Evolutionary conservation across 257 asterid genomes (phyloP), one percentile per base, ranked within the genome.

Genomic region (Salvia rosmarinus): DNA sequence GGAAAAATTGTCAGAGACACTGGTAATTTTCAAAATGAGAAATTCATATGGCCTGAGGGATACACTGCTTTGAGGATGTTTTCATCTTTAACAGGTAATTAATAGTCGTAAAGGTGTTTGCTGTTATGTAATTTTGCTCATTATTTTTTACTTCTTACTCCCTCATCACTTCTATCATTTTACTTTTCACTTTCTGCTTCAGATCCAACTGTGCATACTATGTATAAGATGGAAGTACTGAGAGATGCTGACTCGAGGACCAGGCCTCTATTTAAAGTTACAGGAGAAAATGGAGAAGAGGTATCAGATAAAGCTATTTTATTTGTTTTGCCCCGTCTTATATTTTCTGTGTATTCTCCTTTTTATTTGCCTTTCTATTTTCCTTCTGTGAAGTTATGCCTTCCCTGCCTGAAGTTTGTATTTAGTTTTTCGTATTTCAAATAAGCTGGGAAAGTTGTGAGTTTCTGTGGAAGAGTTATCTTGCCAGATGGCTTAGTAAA

Each of bases 41-140:
- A 70, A 77, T 88, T 47, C 79, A 85, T 85, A 62, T 92, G 96
- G 96, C 96, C 97, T 2, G 98, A 85, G 72, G 98, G 98, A 28
- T 92, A 92, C 79, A 87, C 90, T 59, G 98, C 92, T 40, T 79
- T 81, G 82, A 84, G 97, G 79, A 85, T 67, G 83, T 92, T 81
- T 78, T 73, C 77, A 57, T 89, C 97, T 11, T 66, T 85, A 59
- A 71, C 80, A 79, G 96, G 97, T 91, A 77, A 50, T 74, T 61
- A 75, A 42, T 60, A 67, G 57, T 63, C 68, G 28, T 32, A 32
- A 67, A 71, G 51, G 37, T 34, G 52, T 67, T 73, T 57, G 46
- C 25, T 62, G 56, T 51, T 68, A 61, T 55, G 70, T 28, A 3
- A 47, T 62, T 76, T 55, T 60, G 52, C 70, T 40, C 20, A 57